A percentile compares a stretch with the other conserved stretches of the same genome.
Evolutionary conservation across 148 eudicot genomes (phyloP).

Genomic region (Rhododendron vialii): DNA sequence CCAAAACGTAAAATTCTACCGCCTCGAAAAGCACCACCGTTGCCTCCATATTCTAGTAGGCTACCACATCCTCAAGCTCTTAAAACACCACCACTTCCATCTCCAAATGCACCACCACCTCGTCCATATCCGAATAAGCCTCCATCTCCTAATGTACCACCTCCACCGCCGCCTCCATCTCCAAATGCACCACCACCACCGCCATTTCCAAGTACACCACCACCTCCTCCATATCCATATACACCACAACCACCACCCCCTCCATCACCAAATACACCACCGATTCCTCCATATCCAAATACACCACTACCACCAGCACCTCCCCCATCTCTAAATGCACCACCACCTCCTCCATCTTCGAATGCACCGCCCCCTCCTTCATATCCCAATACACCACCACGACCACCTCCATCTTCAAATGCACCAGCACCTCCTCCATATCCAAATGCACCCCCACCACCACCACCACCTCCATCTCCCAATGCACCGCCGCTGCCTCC

Average conservation of each 20-base stretch:
- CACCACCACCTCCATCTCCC: slow-evolving; percentile 14
- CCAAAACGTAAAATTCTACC: slow-evolving; percentile 27
- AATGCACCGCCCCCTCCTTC: slow-evolving; percentile 13
- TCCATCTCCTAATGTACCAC: neutral
- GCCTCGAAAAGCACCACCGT: slow-evolving; percentile 21
- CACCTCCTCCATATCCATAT: slow-evolving; percentile 20
- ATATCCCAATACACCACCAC: neutral
- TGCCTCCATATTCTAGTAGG: slow-evolving; percentile 1
- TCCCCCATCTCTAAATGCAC: slow-evolving; percentile 16
- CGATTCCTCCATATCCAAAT: slow-evolving; percentile 19
- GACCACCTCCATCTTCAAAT: slow-evolving; percentile 13
- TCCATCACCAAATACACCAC: slow-evolving; percentile 19
- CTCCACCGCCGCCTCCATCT: neutral
- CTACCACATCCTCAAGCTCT: neutral
- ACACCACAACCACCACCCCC: slow-evolving; percentile 8
- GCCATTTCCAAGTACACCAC: slow-evolving; percentile 18
- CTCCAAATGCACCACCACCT: neutral
- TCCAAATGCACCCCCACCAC: slow-evolving; percentile 22
- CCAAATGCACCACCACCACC: slow-evolving; percentile 6
- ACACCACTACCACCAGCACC: slow-evolving; percentile 17
- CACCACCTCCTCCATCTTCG: slow-evolving; percentile 17
- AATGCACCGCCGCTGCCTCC: slow-evolving; percentile 11
- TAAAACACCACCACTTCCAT: neutral
- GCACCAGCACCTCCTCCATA: slow-evolving; percentile 21
- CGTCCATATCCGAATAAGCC: slow-evolving; percentile 20